These are phyloP conservation scores for Chrysoporthe puriensis DNA, from an alignment of 2,329 filamentous ascomycete species.

Conservation along the genomic window DNA sequence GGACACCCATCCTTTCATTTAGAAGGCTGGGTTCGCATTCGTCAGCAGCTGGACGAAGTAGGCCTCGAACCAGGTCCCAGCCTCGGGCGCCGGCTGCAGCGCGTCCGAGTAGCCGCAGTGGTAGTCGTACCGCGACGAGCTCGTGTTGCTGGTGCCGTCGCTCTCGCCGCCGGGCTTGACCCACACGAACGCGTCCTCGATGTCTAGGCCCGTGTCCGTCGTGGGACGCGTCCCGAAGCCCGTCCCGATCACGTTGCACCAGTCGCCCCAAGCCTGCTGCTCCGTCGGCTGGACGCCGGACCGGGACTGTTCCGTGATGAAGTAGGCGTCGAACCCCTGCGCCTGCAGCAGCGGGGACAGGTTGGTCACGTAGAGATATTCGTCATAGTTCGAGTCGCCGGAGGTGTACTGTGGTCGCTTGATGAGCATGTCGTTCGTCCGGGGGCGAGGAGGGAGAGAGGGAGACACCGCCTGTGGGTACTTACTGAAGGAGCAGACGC, in stretches of 20 bases:
- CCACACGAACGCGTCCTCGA: conserved; percentile 71
- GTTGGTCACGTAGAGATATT: conserved; percentile 61
- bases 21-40: conserved; percentile 59
- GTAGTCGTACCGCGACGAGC: conserved; percentile 54
- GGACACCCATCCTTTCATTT: conserved; percentile 13
- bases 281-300: conserved; percentile 62
- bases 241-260: conserved; percentile 65
- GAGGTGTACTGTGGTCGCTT: conserved; percentile 41
- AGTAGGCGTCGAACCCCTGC: conserved; percentile 49
- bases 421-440: neutral
- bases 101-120: conserved; percentile 57
- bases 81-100: conserved; percentile 68
- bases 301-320: conserved; percentile 57
- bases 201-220: conserved; percentile 60
- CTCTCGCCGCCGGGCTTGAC: conserved; percentile 69
- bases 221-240: conserved; percentile 66
- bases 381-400: conserved; percentile 55
- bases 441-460: no score
- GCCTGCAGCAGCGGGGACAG: conserved; percentile 65
- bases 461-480: neutral
- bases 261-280: conserved; percentile 64
- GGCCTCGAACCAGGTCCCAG: conserved; percentile 68
- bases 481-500: conserved; percentile 41
- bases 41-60: conserved; percentile 61
- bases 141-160: conserved; percentile 53